phyloP scores from a whole-genome alignment of 495 filamentous ascomycete genomes.

The Podospora appendiculata region DNA sequence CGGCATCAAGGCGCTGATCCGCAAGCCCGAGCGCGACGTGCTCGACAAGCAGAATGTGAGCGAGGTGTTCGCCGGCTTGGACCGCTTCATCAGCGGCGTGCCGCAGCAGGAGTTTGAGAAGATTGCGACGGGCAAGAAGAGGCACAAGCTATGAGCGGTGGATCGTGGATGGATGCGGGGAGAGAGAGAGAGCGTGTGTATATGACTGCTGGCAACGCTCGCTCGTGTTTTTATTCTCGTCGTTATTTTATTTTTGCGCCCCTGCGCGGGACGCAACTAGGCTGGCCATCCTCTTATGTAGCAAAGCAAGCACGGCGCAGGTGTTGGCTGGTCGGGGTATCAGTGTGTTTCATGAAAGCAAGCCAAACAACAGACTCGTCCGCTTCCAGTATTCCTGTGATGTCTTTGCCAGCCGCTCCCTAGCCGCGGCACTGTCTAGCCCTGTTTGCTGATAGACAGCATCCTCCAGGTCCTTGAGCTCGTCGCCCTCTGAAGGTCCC shows the following conservation, averaged over 20 bases:
- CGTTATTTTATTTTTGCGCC: not conserved
- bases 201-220: not conserved
- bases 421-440: slow-evolving; percentile 28
- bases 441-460: slow-evolving; percentile 39
- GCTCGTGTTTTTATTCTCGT: not conserved
- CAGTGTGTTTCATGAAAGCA: slow-evolving; percentile 2
- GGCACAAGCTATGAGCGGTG: slow-evolving; percentile 67
- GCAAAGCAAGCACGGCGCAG: too few species aligned
- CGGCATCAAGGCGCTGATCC: slow-evolving; percentile 77
- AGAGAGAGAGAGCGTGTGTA: too few species aligned
- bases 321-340: not conserved
- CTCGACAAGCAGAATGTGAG: slow-evolving; percentile 67
- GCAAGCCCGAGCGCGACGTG: slow-evolving; percentile 60
- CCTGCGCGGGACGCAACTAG: not conserved
- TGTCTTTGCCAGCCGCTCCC: slow-evolving; percentile 45
- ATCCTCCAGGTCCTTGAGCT: slow-evolving; percentile 39
- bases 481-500: slow-evolving; percentile 16
- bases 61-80: slow-evolving; percentile 80
- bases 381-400: slow-evolving; percentile 74
- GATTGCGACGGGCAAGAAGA: slow-evolving; percentile 50
- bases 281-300: not conserved
- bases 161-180: too few species aligned
- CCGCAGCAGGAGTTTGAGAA: slow-evolving; percentile 79
- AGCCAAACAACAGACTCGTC: slow-evolving; percentile 66
- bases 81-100: slow-evolving; percentile 67